These are phyloP conservation scores for Fusarium floridanum DNA, from an alignment of 2,329 filamentous ascomycete genomes.

Conservation along the genomic window DNA sequence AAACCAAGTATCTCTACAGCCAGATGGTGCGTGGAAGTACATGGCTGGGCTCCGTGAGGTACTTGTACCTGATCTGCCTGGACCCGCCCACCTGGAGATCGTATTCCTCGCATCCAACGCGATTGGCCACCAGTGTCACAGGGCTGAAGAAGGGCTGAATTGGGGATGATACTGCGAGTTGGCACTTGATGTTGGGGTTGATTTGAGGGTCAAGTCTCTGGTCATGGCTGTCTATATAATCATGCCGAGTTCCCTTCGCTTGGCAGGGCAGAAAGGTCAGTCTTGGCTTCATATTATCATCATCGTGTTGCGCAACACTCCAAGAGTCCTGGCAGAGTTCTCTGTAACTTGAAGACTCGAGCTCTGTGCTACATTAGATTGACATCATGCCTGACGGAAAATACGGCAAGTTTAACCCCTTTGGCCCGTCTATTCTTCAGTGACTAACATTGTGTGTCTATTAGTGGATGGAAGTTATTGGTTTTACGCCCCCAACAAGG, in stretches of 20 bases:
- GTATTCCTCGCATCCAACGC: conserved; percentile 41
- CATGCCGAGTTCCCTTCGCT: neutral
- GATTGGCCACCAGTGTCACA: conserved; percentile 34
- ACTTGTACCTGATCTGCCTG: conserved; percentile 17
- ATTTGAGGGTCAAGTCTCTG: neutral
- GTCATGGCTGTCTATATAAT: conserved; percentile 25
- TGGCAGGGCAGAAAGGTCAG: neutral
- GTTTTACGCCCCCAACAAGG: conserved; percentile 63
- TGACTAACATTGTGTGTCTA: conserved; percentile 2
- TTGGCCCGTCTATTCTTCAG: neutral
- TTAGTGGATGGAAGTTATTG: conserved; percentile 59
- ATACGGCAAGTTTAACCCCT: conserved; percentile 43
- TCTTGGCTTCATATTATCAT: neutral
- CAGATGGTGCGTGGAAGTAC: neutral
- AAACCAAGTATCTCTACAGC: neutral
- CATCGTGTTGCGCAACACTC: neutral
- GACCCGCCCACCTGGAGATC: conserved; percentile 16
- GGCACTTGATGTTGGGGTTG: neutral
- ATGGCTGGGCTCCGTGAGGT: neutral
- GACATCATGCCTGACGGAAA: conserved; percentile 48
- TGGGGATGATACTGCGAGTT: conserved; percentile 15
- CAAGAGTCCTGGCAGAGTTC: neutral
- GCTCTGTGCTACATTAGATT: neutral
- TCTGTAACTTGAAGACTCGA: neutral
- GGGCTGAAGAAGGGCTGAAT: conserved; percentile 22